These are phyloP conservation scores for Backusella australiensis DNA, from an alignment of 192 early-diverging fungal species.

Conservation along the genomic window DNA sequence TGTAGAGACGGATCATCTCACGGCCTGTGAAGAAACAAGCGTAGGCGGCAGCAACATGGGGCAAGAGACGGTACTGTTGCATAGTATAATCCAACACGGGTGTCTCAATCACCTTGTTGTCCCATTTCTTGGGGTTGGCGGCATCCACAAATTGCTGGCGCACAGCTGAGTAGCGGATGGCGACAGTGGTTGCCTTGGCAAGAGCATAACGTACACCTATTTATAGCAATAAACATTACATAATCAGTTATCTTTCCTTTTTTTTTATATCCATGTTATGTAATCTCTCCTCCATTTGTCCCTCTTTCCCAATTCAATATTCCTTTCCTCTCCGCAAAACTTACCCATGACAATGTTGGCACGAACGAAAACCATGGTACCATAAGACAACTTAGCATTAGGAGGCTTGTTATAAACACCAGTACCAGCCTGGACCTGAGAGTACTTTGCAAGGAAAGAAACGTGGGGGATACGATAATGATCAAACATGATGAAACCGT, in stretches of 20 bases:
- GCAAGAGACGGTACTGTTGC: slow-evolving; percentile 74
- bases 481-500: slow-evolving; percentile 83
- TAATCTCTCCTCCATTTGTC: neutral
- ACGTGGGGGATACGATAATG: slow-evolving; percentile 76
- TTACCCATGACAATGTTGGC: slow-evolving; percentile 67
- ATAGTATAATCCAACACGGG: slow-evolving; percentile 76
- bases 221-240: neutral
- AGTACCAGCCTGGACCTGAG: slow-evolving; percentile 59
- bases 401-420: slow-evolving; percentile 75
- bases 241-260: neutral
- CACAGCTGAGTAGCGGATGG: slow-evolving; percentile 67
- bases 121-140: slow-evolving; percentile 46
- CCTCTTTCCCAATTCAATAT: neutral
- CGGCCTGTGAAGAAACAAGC: slow-evolving; percentile 70
- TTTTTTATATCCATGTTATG: neutral
- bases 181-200: slow-evolving; percentile 69
- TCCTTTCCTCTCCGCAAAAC: neutral
- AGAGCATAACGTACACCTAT: slow-evolving; percentile 49
- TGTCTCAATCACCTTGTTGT: slow-evolving; percentile 56
- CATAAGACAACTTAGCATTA: slow-evolving; percentile 79
- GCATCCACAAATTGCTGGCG: slow-evolving; percentile 72
- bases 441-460: slow-evolving; percentile 75
- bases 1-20: slow-evolving; percentile 62
- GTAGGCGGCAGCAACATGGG: slow-evolving; percentile 69
- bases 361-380: slow-evolving; percentile 84